These are phyloP conservation scores for Mycena citricolor DNA, from an alignment of 1,284 basidiomycete genomes.

Conservation along the genomic window DNA sequence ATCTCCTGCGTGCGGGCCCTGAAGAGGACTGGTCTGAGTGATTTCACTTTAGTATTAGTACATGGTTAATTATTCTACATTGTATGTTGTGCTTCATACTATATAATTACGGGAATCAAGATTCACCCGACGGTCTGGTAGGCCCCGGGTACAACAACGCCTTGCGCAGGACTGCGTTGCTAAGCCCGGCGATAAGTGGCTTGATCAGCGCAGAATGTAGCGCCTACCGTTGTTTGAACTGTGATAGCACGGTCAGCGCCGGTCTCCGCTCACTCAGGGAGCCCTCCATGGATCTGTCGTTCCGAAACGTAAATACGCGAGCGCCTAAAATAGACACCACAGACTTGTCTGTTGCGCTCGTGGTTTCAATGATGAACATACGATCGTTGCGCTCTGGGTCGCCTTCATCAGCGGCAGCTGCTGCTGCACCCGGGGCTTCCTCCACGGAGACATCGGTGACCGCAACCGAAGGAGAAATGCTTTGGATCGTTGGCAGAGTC, in stretches of 20 bases:
- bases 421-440: slow-evolving; percentile 65
- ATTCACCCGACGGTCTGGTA: not conserved
- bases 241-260: slow-evolving; percentile 49
- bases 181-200: too few relatives aligned
- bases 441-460: slow-evolving; percentile 60
- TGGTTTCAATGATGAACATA: slow-evolving; percentile 76
- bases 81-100: slow-evolving; percentile 8
- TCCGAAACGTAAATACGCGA: slow-evolving; percentile 17
- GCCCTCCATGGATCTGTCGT: slow-evolving; percentile 35
- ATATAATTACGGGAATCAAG: slow-evolving; percentile 1
- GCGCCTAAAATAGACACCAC: slow-evolving; percentile 16
- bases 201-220: too few relatives aligned
- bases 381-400: slow-evolving; percentile 51
- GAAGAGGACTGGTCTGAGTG: slow-evolving; percentile 21
- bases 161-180: slow-evolving; percentile 57
- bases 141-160: slow-evolving; percentile 51
- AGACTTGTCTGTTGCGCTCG: slow-evolving; percentile 46
- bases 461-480: slow-evolving; percentile 59
- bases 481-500: slow-evolving; percentile 44
- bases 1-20: slow-evolving; percentile 9
- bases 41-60: slow-evolving; percentile 1
- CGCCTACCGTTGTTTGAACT: slow-evolving; percentile 65
- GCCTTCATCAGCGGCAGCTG: slow-evolving; percentile 45
- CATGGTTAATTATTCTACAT: not conserved
- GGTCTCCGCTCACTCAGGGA: slow-evolving; percentile 43